Evolutionary conservation across 108 stramenopile species (phyloP).

Genomic region (Nitzschia sp.): DNA sequence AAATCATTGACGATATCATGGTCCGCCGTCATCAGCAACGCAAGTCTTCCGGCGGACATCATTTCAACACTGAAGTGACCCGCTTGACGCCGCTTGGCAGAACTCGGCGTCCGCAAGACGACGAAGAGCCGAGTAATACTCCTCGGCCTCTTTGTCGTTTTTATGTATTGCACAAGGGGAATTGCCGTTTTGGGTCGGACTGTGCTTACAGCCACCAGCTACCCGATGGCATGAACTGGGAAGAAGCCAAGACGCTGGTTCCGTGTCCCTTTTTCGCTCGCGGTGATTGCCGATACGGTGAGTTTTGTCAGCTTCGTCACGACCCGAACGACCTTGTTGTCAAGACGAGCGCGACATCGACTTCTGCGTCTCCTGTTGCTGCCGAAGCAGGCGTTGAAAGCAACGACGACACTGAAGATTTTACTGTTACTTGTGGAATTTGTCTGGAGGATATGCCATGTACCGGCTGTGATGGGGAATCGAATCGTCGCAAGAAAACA

Average conservation of each 20-base stretch:
- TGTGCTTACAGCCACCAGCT: constrained; percentile 49
- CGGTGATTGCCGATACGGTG: constrained; percentile 13
- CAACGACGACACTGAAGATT: constrained; percentile 3
- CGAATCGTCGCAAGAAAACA: background rate
- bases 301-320: constrained; percentile 7
- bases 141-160: constrained; percentile 44
- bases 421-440: constrained; percentile 43
- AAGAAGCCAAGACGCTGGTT: constrained; percentile 34
- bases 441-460: constrained; percentile 46
- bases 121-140: background rate
- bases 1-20: too few relatives aligned
- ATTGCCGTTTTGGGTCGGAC: constrained; percentile 38
- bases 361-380: background rate
- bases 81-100: background rate
- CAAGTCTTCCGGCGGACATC: background rate
- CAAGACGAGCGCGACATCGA: background rate
- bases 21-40: background rate
- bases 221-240: constrained; percentile 23
- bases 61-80: background rate
- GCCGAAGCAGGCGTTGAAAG: background rate
- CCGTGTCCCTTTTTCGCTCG: constrained; percentile 32
- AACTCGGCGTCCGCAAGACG: background rate
- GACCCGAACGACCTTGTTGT: background rate
- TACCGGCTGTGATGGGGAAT: background rate
- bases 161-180: constrained; percentile 35